These are phyloP conservation scores for Cercospora zeina DNA, from an alignment of 2,329 filamentous ascomycete species.

Conservation along the genomic window DNA sequence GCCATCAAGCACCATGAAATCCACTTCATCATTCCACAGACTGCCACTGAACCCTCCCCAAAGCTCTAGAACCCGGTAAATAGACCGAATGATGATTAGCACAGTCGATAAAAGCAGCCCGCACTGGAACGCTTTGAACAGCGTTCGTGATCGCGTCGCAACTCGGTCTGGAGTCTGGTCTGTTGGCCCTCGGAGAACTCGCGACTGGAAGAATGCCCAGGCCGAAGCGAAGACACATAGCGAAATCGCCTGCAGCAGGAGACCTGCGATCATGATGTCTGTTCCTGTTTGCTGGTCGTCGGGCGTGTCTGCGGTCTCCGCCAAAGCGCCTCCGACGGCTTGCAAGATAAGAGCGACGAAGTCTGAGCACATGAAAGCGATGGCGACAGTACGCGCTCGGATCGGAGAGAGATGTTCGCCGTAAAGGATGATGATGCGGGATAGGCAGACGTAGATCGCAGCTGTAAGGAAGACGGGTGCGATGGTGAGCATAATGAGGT, in stretches of 20 bases:
- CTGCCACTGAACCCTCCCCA: constrained; percentile 62
- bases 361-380: constrained; percentile 60
- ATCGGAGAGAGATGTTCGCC: constrained; percentile 43
- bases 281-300: constrained; percentile 50
- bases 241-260: constrained; percentile 57
- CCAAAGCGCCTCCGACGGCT: constrained; percentile 58
- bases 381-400: constrained; percentile 46
- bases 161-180: constrained; percentile 27
- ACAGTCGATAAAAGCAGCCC: constrained; percentile 59
- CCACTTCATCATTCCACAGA: constrained; percentile 54
- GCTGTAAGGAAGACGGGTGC: constrained; percentile 59
- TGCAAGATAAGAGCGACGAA: constrained; percentile 58
- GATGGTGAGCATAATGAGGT: constrained; percentile 59
- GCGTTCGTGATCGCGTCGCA: constrained; percentile 44
- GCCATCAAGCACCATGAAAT: constrained; percentile 56
- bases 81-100: constrained; percentile 61
- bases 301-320: constrained; percentile 51
- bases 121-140: constrained; percentile 57
- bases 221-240: constrained; percentile 50
- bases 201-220: constrained; percentile 39
- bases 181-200: constrained; percentile 19
- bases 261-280: constrained; percentile 59
- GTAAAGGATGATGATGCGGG: constrained; percentile 59
- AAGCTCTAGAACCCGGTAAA: constrained; percentile 67
- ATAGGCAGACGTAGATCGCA: constrained; percentile 59